Conservation (phyloP, 2,329 filamentous ascomycete species). For the Cercospora sojina region DNA sequence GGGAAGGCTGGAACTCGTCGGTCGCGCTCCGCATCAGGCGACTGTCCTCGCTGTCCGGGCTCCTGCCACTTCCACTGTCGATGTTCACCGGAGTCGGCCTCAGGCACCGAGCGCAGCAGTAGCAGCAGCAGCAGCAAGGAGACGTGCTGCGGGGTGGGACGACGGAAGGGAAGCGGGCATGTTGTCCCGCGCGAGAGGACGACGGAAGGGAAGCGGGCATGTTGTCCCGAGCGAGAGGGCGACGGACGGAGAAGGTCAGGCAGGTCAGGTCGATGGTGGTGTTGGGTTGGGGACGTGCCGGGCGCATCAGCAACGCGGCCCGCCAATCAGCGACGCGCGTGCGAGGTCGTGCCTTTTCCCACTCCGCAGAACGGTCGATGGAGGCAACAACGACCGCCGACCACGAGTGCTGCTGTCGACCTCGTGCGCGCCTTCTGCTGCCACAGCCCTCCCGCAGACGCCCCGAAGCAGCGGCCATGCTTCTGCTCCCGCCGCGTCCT, state of each 20-base stretch:
- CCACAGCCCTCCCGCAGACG: slow-evolving; percentile 18
- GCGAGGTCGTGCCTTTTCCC: background rate
- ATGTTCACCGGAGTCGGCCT: too few relatives aligned
- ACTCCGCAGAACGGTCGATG: slow-evolving; percentile 4
- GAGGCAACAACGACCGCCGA: background rate
- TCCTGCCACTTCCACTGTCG: too few relatives aligned
- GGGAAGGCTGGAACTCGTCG: background rate
- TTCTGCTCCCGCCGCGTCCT: background rate
- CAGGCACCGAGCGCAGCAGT: too few relatives aligned
- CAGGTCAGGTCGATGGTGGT: background rate
- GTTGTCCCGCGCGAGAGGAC: background rate
- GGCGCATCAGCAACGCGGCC: background rate
- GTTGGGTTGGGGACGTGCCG: too few relatives aligned
- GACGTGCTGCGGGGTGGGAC: too few relatives aligned
- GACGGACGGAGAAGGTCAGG: too few relatives aligned
- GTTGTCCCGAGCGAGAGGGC: background rate
- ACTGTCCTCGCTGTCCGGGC: background rate
- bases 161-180: background rate
- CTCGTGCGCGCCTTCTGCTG: slow-evolving; percentile 15
- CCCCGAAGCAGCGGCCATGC: slow-evolving; percentile 12
- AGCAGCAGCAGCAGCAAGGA: too few relatives aligned
- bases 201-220: background rate
- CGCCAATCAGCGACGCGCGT: slow-evolving; percentile 12
- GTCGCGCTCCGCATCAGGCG: background rate
- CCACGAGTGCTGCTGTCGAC: background rate